A percentile compares a stretch with the other conserved stretches of the same genome.
phyloP scores from a whole-genome alignment of 345 rosid genomes.

The Salix viminalis region DNA sequence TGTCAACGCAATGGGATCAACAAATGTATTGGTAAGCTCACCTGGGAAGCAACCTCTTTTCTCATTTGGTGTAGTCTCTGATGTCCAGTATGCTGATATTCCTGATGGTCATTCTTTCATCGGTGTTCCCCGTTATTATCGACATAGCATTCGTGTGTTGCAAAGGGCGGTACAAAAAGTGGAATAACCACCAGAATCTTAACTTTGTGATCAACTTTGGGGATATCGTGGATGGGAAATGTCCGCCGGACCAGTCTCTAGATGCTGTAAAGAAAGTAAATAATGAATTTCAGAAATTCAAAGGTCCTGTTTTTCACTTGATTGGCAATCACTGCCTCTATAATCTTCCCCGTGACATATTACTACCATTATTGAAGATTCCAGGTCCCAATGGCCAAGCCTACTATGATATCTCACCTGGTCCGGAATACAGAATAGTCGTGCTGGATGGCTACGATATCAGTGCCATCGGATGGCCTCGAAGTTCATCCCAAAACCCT shows the following conservation, averaged over 20 bases:
- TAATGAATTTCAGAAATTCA: constrained; percentile 54
- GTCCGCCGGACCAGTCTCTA: constrained; percentile 69
- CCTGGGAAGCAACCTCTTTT: constrained; percentile 57
- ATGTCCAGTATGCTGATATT: constrained; percentile 89
- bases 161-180: constrained; percentile 65
- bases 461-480: constrained; percentile 85
- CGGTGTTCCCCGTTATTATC: constrained; percentile 83
- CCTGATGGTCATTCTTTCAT: constrained; percentile 75
- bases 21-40: constrained; percentile 25
- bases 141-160: constrained; percentile 64
- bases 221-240: constrained; percentile 77
- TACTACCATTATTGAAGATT: constrained; percentile 73
- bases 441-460: constrained; percentile 85
- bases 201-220: constrained; percentile 74
- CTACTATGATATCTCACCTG: constrained; percentile 83
- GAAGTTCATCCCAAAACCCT: constrained; percentile 59
- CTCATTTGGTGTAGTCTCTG: constrained; percentile 85
- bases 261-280: constrained; percentile 47
- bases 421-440: constrained; percentile 57
- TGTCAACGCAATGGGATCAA: constrained; percentile 43
- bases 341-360: constrained; percentile 71
- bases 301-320: constrained; percentile 74
- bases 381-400: constrained; percentile 44
- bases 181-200: constrained; percentile 61
- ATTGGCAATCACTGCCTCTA: constrained; percentile 97